A percentile compares a stretch with the other conserved stretches of the same genome.
Conservation (phyloP, 2,329 filamentous ascomycete species). For the Chalaropsis ovoidea region DNA sequence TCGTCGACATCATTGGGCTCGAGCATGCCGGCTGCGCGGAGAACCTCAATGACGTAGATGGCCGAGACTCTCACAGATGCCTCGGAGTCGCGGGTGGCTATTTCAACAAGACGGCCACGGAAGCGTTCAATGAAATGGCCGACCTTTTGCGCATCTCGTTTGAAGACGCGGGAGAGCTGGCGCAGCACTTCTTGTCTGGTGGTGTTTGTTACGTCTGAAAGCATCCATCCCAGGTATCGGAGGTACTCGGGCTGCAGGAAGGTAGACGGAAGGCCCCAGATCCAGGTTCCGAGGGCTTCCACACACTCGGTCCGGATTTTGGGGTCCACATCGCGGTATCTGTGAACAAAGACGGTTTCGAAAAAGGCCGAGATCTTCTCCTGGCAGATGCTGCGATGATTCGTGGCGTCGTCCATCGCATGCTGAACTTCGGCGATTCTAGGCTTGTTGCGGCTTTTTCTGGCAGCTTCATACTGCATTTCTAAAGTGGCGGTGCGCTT, state of each 20-base stretch:
- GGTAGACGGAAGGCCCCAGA: conserved; percentile 67
- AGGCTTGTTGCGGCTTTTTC: conserved; percentile 63
- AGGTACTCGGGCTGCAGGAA: conserved; percentile 89
- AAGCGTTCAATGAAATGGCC: conserved; percentile 92
- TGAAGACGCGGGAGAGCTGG: conserved; percentile 71
- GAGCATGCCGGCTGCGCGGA: conserved; percentile 74
- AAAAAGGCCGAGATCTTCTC: conserved; percentile 74
- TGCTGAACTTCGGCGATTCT: conserved; percentile 63
- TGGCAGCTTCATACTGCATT: conserved; percentile 68
- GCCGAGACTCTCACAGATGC: conserved; percentile 66
- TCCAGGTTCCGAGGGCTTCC: conserved; percentile 79
- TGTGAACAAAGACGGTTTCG: conserved; percentile 85
- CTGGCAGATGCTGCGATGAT: conserved; percentile 59
- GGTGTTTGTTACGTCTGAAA: conserved; percentile 66
- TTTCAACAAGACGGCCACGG: conserved; percentile 76
- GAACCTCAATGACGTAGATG: conserved; percentile 69
- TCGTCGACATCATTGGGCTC: conserved; percentile 86
- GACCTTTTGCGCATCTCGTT: conserved; percentile 68
- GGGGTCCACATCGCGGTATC: conserved; percentile 87
- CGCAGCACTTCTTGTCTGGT: conserved; percentile 79
- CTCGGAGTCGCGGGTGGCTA: conserved; percentile 79
- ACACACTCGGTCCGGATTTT: conserved; percentile 84
- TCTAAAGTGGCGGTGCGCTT: conserved; percentile 64
- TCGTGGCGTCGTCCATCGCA: conserved; percentile 58
- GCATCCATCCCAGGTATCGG: conserved; percentile 88